These are phyloP conservation scores for Rhododendron ovatum DNA, from an alignment of 148 eudicot species.

Conservation along the genomic window DNA sequence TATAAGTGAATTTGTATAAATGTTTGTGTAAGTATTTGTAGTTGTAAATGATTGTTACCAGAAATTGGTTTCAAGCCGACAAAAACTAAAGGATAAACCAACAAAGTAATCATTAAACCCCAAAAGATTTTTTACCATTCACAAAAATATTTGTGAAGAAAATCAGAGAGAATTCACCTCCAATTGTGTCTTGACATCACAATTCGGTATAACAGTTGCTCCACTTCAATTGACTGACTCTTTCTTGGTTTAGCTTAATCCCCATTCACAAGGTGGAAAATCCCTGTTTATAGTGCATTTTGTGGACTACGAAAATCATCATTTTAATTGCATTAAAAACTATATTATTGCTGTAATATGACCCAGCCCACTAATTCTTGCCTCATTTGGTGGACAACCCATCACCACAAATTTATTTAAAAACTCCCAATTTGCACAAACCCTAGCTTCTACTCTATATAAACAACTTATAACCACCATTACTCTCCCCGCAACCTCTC, in stretches of 20 bases:
- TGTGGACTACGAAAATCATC: neutral
- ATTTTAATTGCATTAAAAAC: neutral
- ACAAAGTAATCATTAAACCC: neutral
- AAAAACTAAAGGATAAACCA: neutral
- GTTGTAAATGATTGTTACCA: neutral
- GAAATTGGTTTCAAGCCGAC: neutral
- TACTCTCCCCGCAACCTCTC: neutral
- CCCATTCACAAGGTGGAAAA: conserved; percentile 10
- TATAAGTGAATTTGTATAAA: too few relatives aligned
- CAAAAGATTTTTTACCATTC: neutral
- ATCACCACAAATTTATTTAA: neutral
- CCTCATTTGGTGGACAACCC: conserved; percentile 24
- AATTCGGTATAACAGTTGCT: neutral
- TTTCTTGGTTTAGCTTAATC: neutral
- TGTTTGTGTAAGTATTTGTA: too few relatives aligned
- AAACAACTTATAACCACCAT: neutral
- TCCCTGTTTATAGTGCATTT: conserved; percentile 7
- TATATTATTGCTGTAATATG: neutral
- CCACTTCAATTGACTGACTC: conserved; percentile 7
- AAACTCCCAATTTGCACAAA: conserved; percentile 2
- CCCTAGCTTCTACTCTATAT: conserved; percentile 11
- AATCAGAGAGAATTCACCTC: neutral
- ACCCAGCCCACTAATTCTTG: conserved; percentile 17
- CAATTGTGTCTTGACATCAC: neutral
- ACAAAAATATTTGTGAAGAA: neutral